Conservation (phyloP, 2,329 filamentous ascomycete species). For the Pezicula carpinea region DNA sequence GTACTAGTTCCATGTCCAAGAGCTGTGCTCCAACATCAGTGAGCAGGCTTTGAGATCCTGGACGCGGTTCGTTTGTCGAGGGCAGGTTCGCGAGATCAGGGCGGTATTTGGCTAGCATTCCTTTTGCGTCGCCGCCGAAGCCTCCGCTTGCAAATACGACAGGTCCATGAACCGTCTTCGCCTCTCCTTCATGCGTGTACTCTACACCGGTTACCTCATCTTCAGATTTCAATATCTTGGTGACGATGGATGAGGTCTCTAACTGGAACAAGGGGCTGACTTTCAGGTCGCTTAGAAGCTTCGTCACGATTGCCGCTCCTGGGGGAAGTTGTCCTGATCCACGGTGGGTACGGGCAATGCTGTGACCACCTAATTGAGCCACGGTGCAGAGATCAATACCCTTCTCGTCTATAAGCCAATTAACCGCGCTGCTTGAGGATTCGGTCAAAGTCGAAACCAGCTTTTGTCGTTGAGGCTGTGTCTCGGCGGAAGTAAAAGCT, state of each 20-base stretch:
- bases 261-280: slow-evolving; percentile 46
- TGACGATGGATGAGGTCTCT: slow-evolving; percentile 47
- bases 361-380: slow-evolving; percentile 56
- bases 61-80: slow-evolving; percentile 57
- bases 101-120: slow-evolving; percentile 49
- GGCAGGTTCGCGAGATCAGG: slow-evolving; percentile 56
- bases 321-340: slow-evolving; percentile 52
- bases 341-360: slow-evolving; percentile 50
- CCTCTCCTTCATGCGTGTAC: slow-evolving; percentile 33
- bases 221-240: slow-evolving; percentile 36
- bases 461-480: slow-evolving; percentile 28
- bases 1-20: slow-evolving; percentile 46
- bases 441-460: slow-evolving; percentile 46
- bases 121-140: slow-evolving; percentile 57
- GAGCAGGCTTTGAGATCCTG: slow-evolving; percentile 45
- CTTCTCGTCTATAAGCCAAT: slow-evolving; percentile 53
- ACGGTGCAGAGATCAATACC: slow-evolving; percentile 56
- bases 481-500: slow-evolving; percentile 8
- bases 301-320: slow-evolving; percentile 52
- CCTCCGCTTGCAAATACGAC: slow-evolving; percentile 59
- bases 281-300: slow-evolving; percentile 47
- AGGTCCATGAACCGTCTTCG: slow-evolving; percentile 39
- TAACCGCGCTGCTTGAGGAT: slow-evolving; percentile 43
- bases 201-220: slow-evolving; percentile 46
- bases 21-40: slow-evolving; percentile 34